Percentiles rank a stretch among this genome's conserved stretches.
These are phyloP conservation scores for Neltuma alba DNA, from an alignment of 306 rosid genomes.

Conservation along the genomic window DNA sequence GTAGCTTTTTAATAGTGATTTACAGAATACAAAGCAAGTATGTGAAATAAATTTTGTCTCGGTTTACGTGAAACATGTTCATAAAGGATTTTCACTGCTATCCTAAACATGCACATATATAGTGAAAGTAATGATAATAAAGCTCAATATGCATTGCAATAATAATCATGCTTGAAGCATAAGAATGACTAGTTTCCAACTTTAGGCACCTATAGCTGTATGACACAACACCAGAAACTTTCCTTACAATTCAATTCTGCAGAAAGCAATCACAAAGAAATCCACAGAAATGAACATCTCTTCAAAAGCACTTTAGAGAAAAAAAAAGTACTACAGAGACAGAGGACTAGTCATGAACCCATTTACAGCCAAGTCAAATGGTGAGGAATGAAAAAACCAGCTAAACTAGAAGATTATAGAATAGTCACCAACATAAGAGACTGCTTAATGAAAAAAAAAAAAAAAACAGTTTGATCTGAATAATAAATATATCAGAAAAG, in stretches of 20 bases:
- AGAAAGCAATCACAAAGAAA: slow-evolving; percentile 13
- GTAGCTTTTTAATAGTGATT: no score
- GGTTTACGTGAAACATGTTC: no score
- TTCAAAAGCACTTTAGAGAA: background rate
- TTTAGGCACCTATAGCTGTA: slow-evolving; percentile 2
- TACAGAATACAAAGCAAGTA: no score
- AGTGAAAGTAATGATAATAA: background rate
- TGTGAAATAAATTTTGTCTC: no score
- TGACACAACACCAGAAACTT: background rate
- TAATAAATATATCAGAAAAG: slow-evolving; percentile 26
- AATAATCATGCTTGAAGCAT: slow-evolving; percentile 26
- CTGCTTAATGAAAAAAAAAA: background rate
- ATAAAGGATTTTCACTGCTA: no score
- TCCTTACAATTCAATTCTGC: slow-evolving; percentile 37
- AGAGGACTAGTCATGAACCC: background rate
- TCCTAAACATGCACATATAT: no score
- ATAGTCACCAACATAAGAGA: slow-evolving; percentile 4
- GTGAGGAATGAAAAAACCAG: background rate
- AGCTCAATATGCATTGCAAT: background rate
- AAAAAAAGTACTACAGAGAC: background rate
- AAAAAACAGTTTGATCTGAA: slow-evolving; percentile 12
- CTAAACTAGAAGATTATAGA: slow-evolving; percentile 13
- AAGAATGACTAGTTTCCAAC: slow-evolving; percentile 21
- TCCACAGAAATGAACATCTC: slow-evolving; percentile 8
- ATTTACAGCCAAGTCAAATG: slow-evolving; percentile 14